A percentile compares a stretch with the other conserved stretches of the same genome.
phyloP scores from a whole-genome alignment of 2,329 filamentous ascomycete genomes.

The Aspergillus quadrilineatus region DNA sequence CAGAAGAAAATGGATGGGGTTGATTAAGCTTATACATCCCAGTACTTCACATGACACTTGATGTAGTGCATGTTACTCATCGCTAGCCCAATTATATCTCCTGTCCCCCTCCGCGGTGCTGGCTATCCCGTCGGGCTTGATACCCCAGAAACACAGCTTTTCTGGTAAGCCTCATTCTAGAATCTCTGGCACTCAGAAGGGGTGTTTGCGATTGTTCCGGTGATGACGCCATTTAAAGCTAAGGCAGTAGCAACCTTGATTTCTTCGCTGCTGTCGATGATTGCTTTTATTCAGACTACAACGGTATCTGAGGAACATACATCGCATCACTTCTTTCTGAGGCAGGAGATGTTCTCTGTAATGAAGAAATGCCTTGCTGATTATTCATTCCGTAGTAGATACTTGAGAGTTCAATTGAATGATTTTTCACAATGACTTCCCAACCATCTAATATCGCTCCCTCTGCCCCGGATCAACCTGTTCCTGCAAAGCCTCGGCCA shows the following conservation, averaged over 20 bases:
- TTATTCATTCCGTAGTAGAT: slow-evolving; percentile 26
- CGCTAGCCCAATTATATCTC: slow-evolving; percentile 15
- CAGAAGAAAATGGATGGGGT: slow-evolving; percentile 16
- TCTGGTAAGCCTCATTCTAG: slow-evolving; percentile 26
- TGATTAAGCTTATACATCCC: slow-evolving; percentile 14
- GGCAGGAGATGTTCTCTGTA: slow-evolving; percentile 11
- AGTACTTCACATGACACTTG: slow-evolving; percentile 18
- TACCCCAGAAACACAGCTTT: slow-evolving; percentile 18
- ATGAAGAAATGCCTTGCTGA: slow-evolving; percentile 25
- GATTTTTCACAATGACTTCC: slow-evolving; percentile 31
- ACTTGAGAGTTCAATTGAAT: slow-evolving; percentile 24
- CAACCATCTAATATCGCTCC: slow-evolving; percentile 22
- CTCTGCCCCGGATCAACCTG: slow-evolving; percentile 14
- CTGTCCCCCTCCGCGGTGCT: slow-evolving; percentile 10
- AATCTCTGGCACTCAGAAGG: slow-evolving; percentile 11
- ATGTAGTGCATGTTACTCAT: slow-evolving; percentile 13
- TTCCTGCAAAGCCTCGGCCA: slow-evolving; percentile 23
- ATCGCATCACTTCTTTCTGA: slow-evolving; percentile 15
- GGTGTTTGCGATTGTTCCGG: slow-evolving; percentile 31
- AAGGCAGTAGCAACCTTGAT: slow-evolving; percentile 51
- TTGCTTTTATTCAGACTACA: slow-evolving; percentile 73
- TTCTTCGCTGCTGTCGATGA: slow-evolving; percentile 53
- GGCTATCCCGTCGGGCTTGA: slow-evolving; percentile 11
- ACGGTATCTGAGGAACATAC: slow-evolving; percentile 83
- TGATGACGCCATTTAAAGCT: slow-evolving; percentile 49